Base-by-base conservation (phyloP, 1,284 basidiomycete genomes). In the Cryptococcus sp. region DNA sequence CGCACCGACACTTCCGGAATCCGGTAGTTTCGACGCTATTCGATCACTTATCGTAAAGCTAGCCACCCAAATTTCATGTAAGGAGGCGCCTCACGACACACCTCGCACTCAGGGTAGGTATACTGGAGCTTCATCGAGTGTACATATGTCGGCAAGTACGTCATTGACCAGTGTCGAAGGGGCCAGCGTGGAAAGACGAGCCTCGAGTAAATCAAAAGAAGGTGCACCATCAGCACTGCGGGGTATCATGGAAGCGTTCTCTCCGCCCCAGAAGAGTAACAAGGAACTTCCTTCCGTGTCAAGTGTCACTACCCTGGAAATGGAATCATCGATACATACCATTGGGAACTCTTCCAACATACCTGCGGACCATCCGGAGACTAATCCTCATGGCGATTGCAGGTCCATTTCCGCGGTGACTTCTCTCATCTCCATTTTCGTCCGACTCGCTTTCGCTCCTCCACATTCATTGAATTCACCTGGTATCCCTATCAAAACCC, bases 341-440 rank as follows among this genome's bases (percentile, higher is more conserved):
- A 37, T 37, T 42, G 4, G 33, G 4, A 13, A 13, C 31, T 32
- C 42, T n/a, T 30, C 47, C 15, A 45, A n/a, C 15, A 45, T 43
- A 6, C 15, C 46, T 31, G 35, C 34, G 13, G 44, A 46, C 23
- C 10, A 23, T 23, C 8, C 11, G 11, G 13, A 30, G 10, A 13
- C 44, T 8, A 42, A 33, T 11, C 45, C 64, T 42, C 72, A 73
- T 58, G 33, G 51, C 15, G 55, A 65, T 37, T 78, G 74, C 67
- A 70, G 72, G 55, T 74, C 77, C 2, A 56, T 76, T 5, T 57
- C 65, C 4, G 77, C 79, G 4, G 72, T 76, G 30, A 61, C 72
- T 30, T 70, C 79, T 1, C 70, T 80, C 33, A 79, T 81, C 52
- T 70, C 77, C 23, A 74, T 80, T 45, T 80, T 81, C 63, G 76